Base-by-base conservation (phyloP, 164 flowering plant genomes). In the Magnolia sinica region DNA sequence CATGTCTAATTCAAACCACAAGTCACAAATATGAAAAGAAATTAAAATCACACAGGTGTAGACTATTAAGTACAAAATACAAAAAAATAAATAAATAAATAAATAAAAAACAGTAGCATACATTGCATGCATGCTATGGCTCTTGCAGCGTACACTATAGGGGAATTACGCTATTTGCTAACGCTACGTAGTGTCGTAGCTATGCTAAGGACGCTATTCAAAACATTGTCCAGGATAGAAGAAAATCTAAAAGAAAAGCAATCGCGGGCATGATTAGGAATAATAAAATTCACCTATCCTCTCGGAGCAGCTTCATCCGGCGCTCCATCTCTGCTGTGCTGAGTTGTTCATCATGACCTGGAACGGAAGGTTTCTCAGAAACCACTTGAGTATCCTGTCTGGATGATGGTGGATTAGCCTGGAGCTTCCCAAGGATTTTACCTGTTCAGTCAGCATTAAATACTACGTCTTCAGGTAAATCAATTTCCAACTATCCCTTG, bases 301-400 rank as follows among this genome's bases (percentile, higher is more conserved):
- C 94, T 79, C 75, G 88, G 77, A 96, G 79, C 51, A 93, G 82
- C 82, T 88, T 91, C 63, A 91, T 88, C 6, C 97, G 86, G 10
- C 79, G 91, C 74, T 83, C 86, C 88, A 91, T 84, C 79, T 91
- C 96, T 72, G 83, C 82, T 18, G 83, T 51, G 74, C 91, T 89
- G 29, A 93, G 93, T 79, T 89, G 93, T 72, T 88, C 94, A 82
- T 80, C 84, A 76, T 83, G 77, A 50, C 75, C 55, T 50, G 82
- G 50, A 72, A 64, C 80, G 55, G 81, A 37, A 74, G 85, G 27
- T 68, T 63, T 84, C 78, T 83, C 86, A 50, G 90, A 70, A 61
- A 68, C 78, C 75, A 81, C 80, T 75, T 78, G 85, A 50, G 87
- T 70, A 69, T 83, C 71, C 7, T 86, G 89, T 64, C 76, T 85